These are phyloP conservation scores for Coemansia guatemalensis DNA, from an alignment of 192 early-diverging fungal species.

Conservation along the genomic window DNA sequence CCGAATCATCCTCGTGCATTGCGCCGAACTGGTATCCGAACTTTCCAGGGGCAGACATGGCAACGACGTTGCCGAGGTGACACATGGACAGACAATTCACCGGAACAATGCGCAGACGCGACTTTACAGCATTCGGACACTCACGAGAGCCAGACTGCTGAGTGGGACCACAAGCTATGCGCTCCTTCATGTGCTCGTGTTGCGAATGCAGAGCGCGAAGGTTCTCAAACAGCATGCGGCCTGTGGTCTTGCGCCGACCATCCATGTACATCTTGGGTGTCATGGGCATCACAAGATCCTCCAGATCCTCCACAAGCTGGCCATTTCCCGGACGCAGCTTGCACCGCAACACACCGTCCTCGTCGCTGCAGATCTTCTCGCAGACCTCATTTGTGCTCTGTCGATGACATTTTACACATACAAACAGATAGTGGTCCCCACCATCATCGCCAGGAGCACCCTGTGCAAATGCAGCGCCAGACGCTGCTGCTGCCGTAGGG, in stretches of 20 bases:
- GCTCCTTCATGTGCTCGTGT: conserved; percentile 47
- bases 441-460: background rate
- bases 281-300: conserved; percentile 54
- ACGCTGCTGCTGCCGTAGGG: background rate
- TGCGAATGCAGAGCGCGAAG: conserved; percentile 47
- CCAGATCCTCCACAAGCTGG: conserved; percentile 44
- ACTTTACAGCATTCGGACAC: conserved; percentile 47
- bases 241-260: conserved; percentile 51
- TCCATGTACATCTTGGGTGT: conserved; percentile 50
- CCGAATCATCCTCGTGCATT: conserved; percentile 51
- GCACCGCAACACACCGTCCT: conserved; percentile 49
- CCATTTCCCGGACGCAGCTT: conserved; percentile 47
- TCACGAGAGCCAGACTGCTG: conserved; percentile 32
- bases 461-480: background rate
- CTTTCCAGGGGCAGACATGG: conserved; percentile 42
- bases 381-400: conserved; percentile 53
- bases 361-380: conserved; percentile 55
- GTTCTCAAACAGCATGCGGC: conserved; percentile 53
- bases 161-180: conserved; percentile 38
- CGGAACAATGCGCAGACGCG: conserved; percentile 49
- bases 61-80: conserved; percentile 50
- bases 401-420: conserved; percentile 52
- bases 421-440: conserved; percentile 51
- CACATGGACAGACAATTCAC: conserved; percentile 53
- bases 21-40: conserved; percentile 54